A percentile compares a stretch with the other conserved stretches of the same genome.
phyloP scores from a whole-genome alignment of 345 rosid species.

The Sisymbrium altissimum region DNA sequence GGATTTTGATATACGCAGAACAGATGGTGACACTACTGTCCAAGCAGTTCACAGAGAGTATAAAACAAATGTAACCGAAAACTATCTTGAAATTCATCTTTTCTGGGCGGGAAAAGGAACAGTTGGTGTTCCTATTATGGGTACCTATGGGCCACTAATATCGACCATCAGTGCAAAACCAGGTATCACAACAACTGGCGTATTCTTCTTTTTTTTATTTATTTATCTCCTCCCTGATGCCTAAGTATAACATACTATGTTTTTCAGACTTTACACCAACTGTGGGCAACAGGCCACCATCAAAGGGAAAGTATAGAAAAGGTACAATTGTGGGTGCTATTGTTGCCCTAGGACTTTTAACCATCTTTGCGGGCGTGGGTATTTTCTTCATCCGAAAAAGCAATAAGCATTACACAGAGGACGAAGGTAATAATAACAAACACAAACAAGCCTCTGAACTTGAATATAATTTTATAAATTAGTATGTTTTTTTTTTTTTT shows the following conservation, averaged over 20 bases:
- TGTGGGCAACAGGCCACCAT: slow-evolving; percentile 45
- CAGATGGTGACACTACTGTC: slow-evolving; percentile 32
- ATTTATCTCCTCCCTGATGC: too few relatives aligned
- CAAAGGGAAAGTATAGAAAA: background rate
- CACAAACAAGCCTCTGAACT: background rate
- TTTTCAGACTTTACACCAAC: slow-evolving; percentile 60
- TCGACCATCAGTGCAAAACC: slow-evolving; percentile 62
- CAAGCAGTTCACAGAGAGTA: slow-evolving; percentile 29
- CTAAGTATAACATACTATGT: background rate
- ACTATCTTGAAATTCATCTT: slow-evolving; percentile 31
- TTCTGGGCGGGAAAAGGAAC: slow-evolving; percentile 42
- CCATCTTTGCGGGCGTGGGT: slow-evolving; percentile 30
- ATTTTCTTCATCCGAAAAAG: slow-evolving; percentile 35
- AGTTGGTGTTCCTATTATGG: slow-evolving; percentile 30
- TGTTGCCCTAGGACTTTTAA: slow-evolving; percentile 25
- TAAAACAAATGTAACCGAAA: slow-evolving; percentile 30
- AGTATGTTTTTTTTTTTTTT: background rate
- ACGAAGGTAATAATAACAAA: slow-evolving; percentile 44
- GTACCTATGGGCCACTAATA: slow-evolving; percentile 31
- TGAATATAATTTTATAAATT: background rate
- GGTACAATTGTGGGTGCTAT: slow-evolving; percentile 30
- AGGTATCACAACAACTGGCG: slow-evolving; percentile 32
- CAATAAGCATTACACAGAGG: slow-evolving; percentile 32
- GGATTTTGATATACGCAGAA: slow-evolving; percentile 46
- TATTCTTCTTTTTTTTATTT: background rate